Percentiles rank a stretch among this genome's conserved stretches.
These are phyloP conservation scores for Magnolia sinica DNA, from an alignment of 164 flowering plant genomes.

Conservation along the genomic window DNA sequence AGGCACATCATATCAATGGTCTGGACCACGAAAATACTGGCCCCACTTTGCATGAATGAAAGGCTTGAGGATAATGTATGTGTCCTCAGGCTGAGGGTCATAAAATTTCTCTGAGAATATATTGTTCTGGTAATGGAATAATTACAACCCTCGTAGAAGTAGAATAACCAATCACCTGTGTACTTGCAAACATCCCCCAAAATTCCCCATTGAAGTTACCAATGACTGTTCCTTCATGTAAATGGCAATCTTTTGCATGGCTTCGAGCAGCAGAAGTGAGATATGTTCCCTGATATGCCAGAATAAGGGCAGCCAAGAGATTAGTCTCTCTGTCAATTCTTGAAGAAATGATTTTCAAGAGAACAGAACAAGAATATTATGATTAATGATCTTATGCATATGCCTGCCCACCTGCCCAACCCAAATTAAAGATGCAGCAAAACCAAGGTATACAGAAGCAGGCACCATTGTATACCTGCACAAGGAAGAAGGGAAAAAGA, in stretches of 20 bases:
- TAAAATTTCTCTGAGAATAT: not conserved
- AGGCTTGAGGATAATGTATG: not conserved
- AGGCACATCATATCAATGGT: not conserved
- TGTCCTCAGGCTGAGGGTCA: not conserved
- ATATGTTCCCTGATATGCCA: constrained; percentile 75
- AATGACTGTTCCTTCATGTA: constrained; percentile 81
- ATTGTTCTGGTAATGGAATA: not conserved
- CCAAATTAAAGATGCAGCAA: constrained; percentile 93
- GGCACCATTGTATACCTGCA: constrained; percentile 92
- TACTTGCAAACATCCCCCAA: constrained; percentile 84
- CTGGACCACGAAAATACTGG: not conserved
- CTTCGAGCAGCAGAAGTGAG: constrained; percentile 78
- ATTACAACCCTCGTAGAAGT: not conserved
- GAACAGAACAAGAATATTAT: not conserved
- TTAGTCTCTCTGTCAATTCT: not conserved
- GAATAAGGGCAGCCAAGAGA: not conserved
- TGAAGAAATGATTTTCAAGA: not conserved
- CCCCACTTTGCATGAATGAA: not conserved
- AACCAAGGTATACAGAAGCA: constrained; percentile 86
- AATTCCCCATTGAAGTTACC: constrained; percentile 93
- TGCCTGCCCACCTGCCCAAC: constrained; percentile 69
- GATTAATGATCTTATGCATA: not conserved
- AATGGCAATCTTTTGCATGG: constrained; percentile 58
- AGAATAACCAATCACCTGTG: constrained; percentile 51
- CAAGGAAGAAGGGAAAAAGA: not conserved